Conservation (phyloP, 805 yeast species). For the Pichia cabralensis region DNA sequence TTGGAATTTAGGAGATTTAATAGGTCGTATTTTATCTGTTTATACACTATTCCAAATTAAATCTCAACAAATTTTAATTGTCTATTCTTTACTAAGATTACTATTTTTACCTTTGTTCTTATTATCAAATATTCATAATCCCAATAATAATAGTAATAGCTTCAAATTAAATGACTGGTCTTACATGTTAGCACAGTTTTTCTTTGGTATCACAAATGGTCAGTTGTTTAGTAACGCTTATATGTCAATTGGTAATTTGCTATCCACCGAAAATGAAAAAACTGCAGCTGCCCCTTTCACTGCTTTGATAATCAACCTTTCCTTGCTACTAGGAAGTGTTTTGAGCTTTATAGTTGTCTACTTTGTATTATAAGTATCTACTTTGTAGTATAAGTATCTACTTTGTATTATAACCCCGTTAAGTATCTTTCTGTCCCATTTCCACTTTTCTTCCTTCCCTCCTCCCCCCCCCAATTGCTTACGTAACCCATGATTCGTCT, state of each 20-base stretch:
- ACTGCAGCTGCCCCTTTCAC: slow-evolving; percentile 95
- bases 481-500: too few relatives aligned
- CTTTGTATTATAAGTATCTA: background rate
- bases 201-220: slow-evolving; percentile 84
- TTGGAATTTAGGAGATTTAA: slow-evolving; percentile 87
- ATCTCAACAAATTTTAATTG: slow-evolving; percentile 35
- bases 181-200: slow-evolving; percentile 60
- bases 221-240: slow-evolving; percentile 73
- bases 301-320: slow-evolving; percentile 65
- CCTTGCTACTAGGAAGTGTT: slow-evolving; percentile 71
- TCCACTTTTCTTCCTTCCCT: too few relatives aligned
- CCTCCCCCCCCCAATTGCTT: too few relatives aligned
- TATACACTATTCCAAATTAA: slow-evolving; percentile 31
- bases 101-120: slow-evolving; percentile 64
- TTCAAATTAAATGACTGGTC: slow-evolving; percentile 54
- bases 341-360: slow-evolving; percentile 55
- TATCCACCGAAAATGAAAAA: slow-evolving; percentile 45
- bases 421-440: too few relatives aligned
- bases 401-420: too few relatives aligned
- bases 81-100: slow-evolving; percentile 46
- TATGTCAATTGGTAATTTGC: slow-evolving; percentile 21
- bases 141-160: slow-evolving; percentile 20
- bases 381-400: background rate
- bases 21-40: slow-evolving; percentile 67
- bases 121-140: slow-evolving; percentile 47